Evolutionary conservation across 2,329 filamentous ascomycete genomes (phyloP).

Genomic region (Penicillium rolfsii): DNA sequence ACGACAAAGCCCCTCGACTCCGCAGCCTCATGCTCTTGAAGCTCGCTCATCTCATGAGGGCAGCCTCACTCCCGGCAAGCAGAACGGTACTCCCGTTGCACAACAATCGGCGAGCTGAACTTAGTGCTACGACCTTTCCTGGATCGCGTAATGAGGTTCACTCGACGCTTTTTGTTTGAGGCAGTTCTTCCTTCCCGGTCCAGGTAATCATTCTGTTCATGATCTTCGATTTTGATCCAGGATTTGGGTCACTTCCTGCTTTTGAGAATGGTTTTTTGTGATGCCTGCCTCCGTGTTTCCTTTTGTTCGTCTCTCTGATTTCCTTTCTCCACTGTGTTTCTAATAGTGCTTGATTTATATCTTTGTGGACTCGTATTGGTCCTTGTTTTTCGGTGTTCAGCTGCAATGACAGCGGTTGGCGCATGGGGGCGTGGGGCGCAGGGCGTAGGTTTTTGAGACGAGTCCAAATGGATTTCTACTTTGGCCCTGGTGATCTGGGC

Average conservation of each 20-base stretch:
- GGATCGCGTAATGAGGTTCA: not conserved
- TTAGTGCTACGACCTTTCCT: not conserved
- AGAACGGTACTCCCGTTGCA: slow-evolving; percentile 36
- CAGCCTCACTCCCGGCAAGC: slow-evolving; percentile 40
- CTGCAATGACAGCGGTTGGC: slow-evolving; percentile 31
- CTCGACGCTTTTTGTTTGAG: not conserved
- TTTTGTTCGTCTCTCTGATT: slow-evolving; percentile 2
- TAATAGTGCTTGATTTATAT: slow-evolving; percentile 24
- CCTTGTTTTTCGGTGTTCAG: slow-evolving; percentile 22
- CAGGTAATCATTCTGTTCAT: not conserved
- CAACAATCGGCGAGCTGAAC: slow-evolving; percentile 23
- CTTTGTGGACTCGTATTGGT: slow-evolving; percentile 20
- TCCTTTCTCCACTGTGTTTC: slow-evolving; percentile 22
- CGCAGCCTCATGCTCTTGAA: slow-evolving; percentile 36
- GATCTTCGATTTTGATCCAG: not conserved
- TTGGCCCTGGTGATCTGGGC: slow-evolving; percentile 21
- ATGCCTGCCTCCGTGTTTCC: slow-evolving; percentile 1
- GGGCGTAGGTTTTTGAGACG: slow-evolving; percentile 24
- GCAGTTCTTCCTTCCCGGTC: not conserved
- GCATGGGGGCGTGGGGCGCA: slow-evolving; percentile 23
- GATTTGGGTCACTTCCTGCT: not conserved
- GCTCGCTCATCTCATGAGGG: slow-evolving; percentile 38
- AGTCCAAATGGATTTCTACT: slow-evolving; percentile 12
- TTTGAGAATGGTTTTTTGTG: not conserved
- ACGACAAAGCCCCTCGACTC: slow-evolving; percentile 40